phyloP scores from a whole-genome alignment of 208 protist genomes.

The Trypanosoma melophagium region DNA sequence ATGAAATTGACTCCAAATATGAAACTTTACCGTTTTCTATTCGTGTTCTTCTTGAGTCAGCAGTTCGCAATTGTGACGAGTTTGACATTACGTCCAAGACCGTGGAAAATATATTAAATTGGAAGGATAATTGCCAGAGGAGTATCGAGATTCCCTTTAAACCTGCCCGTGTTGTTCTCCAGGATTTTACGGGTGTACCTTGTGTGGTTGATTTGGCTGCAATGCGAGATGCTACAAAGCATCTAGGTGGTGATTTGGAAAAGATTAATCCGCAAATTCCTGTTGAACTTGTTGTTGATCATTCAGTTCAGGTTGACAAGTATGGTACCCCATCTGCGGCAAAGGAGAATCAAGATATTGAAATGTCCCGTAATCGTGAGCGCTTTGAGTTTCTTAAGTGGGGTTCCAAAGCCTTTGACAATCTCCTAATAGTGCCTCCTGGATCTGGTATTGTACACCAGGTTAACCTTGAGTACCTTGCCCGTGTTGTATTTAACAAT shows the following conservation, averaged over 20 bases:
- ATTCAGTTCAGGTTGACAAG: slow-evolving; percentile 94
- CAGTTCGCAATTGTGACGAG: slow-evolving; percentile 95
- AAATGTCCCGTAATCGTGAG: slow-evolving; percentile 95
- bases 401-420: slow-evolving; percentile 94
- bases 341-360: slow-evolving; percentile 90
- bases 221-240: slow-evolving; percentile 93
- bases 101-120: slow-evolving; percentile 94
- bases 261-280: slow-evolving; percentile 96
- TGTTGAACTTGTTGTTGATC: slow-evolving; percentile 96
- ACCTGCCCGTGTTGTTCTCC: slow-evolving; percentile 94
- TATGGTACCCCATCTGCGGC: slow-evolving; percentile 73
- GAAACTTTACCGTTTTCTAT: slow-evolving; percentile 94
- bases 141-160: slow-evolving; percentile 96
- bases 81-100: slow-evolving; percentile 89
- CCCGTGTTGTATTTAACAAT: slow-evolving; percentile 92
- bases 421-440: slow-evolving; percentile 95
- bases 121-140: slow-evolving; percentile 87
- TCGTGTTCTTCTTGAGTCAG: slow-evolving; percentile 94
- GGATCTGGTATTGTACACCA: slow-evolving; percentile 97
- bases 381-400: slow-evolving; percentile 97
- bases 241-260: slow-evolving; percentile 89
- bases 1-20: slow-evolving; percentile 81
- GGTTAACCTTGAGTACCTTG: slow-evolving; percentile 97
- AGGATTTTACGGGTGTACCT: slow-evolving; percentile 96
- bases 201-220: slow-evolving; percentile 96